These are phyloP conservation scores for Suillus brevipes DNA, from an alignment of 768 basidiomycete species.

Conservation along the genomic window DNA sequence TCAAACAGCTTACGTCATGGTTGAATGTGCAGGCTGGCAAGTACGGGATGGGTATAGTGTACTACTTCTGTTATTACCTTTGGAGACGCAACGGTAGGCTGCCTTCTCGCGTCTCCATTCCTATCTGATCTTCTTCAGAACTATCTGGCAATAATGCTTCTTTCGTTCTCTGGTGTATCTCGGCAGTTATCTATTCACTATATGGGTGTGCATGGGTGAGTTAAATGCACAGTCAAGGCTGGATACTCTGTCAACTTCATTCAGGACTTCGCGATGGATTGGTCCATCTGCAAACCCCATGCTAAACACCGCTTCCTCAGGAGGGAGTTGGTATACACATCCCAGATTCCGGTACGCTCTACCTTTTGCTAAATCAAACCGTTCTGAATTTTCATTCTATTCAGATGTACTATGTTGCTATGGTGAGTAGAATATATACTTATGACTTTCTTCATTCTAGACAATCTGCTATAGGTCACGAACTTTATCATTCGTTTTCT, in stretches of 20 bases:
- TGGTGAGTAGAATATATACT: slow-evolving; percentile 44
- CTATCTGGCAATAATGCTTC: slow-evolving; percentile 41
- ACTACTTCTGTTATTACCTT: slow-evolving; percentile 66
- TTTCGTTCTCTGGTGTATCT: slow-evolving; percentile 71
- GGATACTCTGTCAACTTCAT: slow-evolving; percentile 3
- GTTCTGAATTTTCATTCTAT: background rate
- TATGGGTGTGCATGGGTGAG: slow-evolving; percentile 83
- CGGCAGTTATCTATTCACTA: slow-evolving; percentile 57
- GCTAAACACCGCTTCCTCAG: slow-evolving; percentile 64
- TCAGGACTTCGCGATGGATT: slow-evolving; percentile 88
- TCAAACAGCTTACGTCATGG: background rate
- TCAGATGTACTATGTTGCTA: slow-evolving; percentile 77
- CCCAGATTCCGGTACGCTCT: slow-evolving; percentile 53
- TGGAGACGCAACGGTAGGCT: slow-evolving; percentile 70
- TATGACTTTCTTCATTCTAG: background rate
- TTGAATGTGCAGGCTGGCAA: slow-evolving; percentile 69
- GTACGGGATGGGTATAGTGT: slow-evolving; percentile 67
- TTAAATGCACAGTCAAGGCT: background rate
- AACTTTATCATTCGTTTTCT: slow-evolving; percentile 78
- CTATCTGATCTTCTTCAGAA: slow-evolving; percentile 16
- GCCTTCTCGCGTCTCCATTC: slow-evolving; percentile 2
- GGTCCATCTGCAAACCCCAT: slow-evolving; percentile 74
- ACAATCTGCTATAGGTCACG: slow-evolving; percentile 46
- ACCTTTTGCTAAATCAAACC: background rate
- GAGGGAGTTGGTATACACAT: slow-evolving; percentile 70